A percentile compares a stretch with the other conserved stretches of the same genome.
Evolutionary conservation across 345 rosid species (phyloP).

Genomic region (Syzygium jambos): DNA sequence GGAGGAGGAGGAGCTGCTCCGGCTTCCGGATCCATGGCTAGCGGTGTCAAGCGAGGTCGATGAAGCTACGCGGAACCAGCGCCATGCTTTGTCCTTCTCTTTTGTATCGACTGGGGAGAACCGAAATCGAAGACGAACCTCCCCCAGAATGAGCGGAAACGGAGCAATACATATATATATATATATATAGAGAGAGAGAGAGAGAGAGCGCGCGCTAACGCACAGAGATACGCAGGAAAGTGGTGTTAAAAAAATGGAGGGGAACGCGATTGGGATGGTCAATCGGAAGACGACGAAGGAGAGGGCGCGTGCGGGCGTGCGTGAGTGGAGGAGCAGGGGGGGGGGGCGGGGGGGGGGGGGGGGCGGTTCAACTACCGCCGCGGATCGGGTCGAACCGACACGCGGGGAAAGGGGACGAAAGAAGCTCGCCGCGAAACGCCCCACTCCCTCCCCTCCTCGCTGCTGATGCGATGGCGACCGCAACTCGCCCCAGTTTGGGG

Average conservation of each 20-base stretch:
- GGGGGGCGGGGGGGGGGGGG: too few relatives aligned
- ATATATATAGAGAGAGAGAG: too few relatives aligned
- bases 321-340: too few relatives aligned
- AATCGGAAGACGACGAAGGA: not conserved
- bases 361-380: too few relatives aligned
- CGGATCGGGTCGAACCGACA: too few relatives aligned
- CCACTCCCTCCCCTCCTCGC: too few relatives aligned
- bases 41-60: conserved; percentile 12
- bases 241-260: not conserved
- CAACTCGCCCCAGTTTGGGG: too few relatives aligned
- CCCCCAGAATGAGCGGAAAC: not conserved
- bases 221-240: not conserved
- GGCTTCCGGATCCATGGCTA: conserved; percentile 59
- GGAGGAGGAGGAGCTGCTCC: conserved; percentile 2
- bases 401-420: too few relatives aligned
- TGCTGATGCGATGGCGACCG: too few relatives aligned
- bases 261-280: not conserved
- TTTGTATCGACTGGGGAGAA: not conserved
- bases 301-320: not conserved
- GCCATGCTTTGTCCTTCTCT: not conserved
- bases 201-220: not conserved
- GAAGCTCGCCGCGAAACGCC: too few relatives aligned
- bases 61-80: not conserved
- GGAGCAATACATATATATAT: not conserved
- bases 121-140: not conserved